These are phyloP conservation scores for Jacaranda mimosifolia DNA, from an alignment of 257 asterid species.

Conservation along the genomic window DNA sequence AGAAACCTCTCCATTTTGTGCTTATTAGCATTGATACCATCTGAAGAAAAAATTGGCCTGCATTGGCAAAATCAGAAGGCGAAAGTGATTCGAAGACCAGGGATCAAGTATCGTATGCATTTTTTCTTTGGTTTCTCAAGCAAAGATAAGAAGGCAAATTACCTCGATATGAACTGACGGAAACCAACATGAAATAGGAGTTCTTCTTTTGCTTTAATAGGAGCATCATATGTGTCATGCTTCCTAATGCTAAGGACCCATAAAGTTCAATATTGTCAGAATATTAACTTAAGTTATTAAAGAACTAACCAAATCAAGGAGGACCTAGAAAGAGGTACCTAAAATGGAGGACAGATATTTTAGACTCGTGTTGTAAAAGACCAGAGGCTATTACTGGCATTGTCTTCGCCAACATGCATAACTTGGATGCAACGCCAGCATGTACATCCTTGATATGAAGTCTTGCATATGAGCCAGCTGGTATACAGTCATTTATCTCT, in stretches of 20 bases:
- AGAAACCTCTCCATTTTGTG: slow-evolving; percentile 99
- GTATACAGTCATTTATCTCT: slow-evolving; percentile 57
- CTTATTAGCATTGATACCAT: slow-evolving; percentile 75
- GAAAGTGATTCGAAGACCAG: slow-evolving; percentile 2
- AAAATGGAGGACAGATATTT: slow-evolving; percentile 93
- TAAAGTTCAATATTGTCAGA: slow-evolving; percentile 23
- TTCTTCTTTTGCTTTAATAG: slow-evolving; percentile 95
- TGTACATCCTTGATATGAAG: slow-evolving; percentile 73
- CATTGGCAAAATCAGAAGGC: slow-evolving; percentile 33
- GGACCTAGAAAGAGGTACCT: slow-evolving; percentile 59
- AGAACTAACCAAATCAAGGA: slow-evolving; percentile 17
- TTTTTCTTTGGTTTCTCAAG: slow-evolving; percentile 11
- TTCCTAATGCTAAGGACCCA: slow-evolving; percentile 71
- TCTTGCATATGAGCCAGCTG: slow-evolving; percentile 78
- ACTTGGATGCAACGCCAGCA: slow-evolving; percentile 62
- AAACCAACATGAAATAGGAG: slow-evolving; percentile 92
- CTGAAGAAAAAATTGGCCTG: slow-evolving; percentile 92
- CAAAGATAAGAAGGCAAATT: slow-evolving; percentile 22
- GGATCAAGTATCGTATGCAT: background rate
- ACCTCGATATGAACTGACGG: slow-evolving; percentile 88
- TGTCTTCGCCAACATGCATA: slow-evolving; percentile 54
- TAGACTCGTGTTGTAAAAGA: slow-evolving; percentile 91
- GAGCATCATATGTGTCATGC: slow-evolving; percentile 81
- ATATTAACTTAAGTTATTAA: slow-evolving; percentile 7
- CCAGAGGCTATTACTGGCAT: slow-evolving; percentile 79